These are phyloP conservation scores for Populus tomentosa DNA, from an alignment of 441 rosid species.

Conservation along the genomic window DNA sequence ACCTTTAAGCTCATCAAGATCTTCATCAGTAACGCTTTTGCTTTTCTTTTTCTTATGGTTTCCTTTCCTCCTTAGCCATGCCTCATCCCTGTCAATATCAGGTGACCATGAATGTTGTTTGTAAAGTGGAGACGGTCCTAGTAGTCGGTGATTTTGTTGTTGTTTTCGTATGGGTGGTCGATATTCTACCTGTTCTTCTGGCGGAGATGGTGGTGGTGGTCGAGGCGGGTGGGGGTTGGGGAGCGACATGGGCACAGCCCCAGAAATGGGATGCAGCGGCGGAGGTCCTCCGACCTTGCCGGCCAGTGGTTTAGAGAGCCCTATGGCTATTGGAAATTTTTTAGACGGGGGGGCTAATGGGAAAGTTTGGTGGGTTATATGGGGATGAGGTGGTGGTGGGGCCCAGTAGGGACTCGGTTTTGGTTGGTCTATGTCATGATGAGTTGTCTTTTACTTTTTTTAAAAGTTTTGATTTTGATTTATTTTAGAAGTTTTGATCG, in stretches of 20 bases:
- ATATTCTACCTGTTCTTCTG: neutral
- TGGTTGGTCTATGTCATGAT: conserved; percentile 25
- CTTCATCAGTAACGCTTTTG: conserved; percentile 78
- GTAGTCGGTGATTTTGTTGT: conserved; percentile 2
- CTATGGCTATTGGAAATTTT: conserved; percentile 32
- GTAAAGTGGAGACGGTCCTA: conserved; percentile 36
- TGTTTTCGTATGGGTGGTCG: conserved; percentile 5
- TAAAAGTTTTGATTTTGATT: neutral
- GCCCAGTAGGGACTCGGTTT: conserved; percentile 1
- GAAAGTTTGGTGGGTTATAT: conserved; percentile 8
- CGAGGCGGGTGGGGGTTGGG: conserved; percentile 10
- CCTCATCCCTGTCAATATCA: conserved; percentile 73
- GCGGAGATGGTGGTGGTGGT: conserved; percentile 1
- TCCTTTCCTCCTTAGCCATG: conserved; percentile 65
- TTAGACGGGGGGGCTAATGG: neutral
- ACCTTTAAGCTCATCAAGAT: conserved; percentile 77
- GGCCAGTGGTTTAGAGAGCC: conserved; percentile 25
- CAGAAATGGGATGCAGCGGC: conserved; percentile 34
- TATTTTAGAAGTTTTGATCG: neutral
- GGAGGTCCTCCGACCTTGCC: conserved; percentile 53
- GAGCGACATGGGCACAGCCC: conserved; percentile 32
- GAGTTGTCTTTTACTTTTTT: conserved; percentile 25
- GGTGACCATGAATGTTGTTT: conserved; percentile 81
- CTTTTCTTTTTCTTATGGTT: conserved; percentile 23
- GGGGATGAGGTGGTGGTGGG: conserved; percentile 23